These are phyloP conservation scores for Pyrus hybrid DNA, from an alignment of 331 rosid genomes.

Conservation along the genomic window DNA sequence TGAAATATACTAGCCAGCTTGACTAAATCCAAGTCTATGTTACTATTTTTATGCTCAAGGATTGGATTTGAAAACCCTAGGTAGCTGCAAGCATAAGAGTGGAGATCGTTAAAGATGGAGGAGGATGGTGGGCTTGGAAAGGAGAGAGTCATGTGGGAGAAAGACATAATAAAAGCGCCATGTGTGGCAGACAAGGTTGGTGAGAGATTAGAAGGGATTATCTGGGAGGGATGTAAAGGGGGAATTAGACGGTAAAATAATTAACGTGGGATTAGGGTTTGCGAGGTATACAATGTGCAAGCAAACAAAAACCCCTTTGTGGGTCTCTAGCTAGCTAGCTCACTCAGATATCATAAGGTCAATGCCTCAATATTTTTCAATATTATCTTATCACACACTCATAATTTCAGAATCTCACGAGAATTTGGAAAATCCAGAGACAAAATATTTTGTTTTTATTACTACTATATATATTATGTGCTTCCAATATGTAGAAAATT, in stretches of 20 bases:
- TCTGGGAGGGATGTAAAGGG: constrained; percentile 23
- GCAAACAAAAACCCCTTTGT: constrained; percentile 43
- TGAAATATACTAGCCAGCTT: no score
- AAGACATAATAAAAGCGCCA: constrained; percentile 26
- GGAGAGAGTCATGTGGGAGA: constrained; percentile 15
- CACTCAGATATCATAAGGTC: constrained; percentile 15
- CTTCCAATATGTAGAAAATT: constrained; percentile 15
- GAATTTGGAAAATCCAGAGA: constrained; percentile 28
- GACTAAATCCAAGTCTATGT: no score
- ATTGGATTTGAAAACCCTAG: no score
- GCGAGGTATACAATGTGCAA: constrained; percentile 27
- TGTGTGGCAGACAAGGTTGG: constrained; percentile 32
- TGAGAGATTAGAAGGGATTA: constrained; percentile 37
- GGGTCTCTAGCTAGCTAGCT: constrained; percentile 18
- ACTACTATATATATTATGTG: not conserved
- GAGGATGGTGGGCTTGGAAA: not conserved
- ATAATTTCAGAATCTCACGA: constrained; percentile 24
- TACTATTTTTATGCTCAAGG: no score
- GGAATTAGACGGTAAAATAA: constrained; percentile 9
- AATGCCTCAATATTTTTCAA: constrained; percentile 11
- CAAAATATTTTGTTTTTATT: not conserved
- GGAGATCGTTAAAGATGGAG: not conserved
- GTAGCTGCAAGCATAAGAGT: not conserved
- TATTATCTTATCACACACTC: not conserved
- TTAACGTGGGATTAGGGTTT: constrained; percentile 26